Evolutionary conservation across 2,329 filamentous ascomycete species (phyloP), one percentile per base, ranked within the genome.

Genomic region (Colletotrichum sp.): DNA sequence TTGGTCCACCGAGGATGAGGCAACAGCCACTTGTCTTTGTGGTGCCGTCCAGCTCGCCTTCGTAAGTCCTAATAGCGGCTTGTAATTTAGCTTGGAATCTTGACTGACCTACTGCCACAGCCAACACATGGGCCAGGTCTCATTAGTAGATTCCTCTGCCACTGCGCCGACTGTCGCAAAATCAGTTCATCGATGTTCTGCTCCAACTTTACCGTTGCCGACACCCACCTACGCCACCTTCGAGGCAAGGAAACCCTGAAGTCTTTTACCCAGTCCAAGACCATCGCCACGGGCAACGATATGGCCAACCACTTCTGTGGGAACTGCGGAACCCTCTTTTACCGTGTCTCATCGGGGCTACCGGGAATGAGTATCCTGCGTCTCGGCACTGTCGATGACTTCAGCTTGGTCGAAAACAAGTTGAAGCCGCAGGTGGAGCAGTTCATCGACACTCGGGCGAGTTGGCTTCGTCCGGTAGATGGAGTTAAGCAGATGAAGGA

Each of bases 221-320:
- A 91, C 80, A 79, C 80, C 1, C 74, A 88, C 72, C 78, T 92
- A 0, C 86, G 81, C 63, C 87, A 91, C 78, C 12, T 90, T 0
- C 89, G 90, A 15, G 91, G 91, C 10, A 82, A 83, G 6, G 88
- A 90, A 1, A 88, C 87, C 32, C 85, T 93, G 15, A 89, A 81
- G 21, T 77, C 79, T 1, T 92, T 83, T 73, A 78, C 80, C 6
- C 88, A 92, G 78, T 79, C 79, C 4, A 80, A 83, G n/a, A 91
- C 90, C 0, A 87, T 90, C 55, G 84, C 77, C 0, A 85, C 86
- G 0, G 86, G 85, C 4, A 86, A 87, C 70, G 81, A 66, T 8
- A 94, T 93, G 92, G 89, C 89, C 9, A 93, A 93, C 79, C 85
- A 87, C 80, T 94, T 93, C 82, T 94, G 92, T 78, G 83, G 80